Base-by-base conservation (phyloP, 192 early-diverging fungal species). In the Entomortierella beljakovae region DNA sequence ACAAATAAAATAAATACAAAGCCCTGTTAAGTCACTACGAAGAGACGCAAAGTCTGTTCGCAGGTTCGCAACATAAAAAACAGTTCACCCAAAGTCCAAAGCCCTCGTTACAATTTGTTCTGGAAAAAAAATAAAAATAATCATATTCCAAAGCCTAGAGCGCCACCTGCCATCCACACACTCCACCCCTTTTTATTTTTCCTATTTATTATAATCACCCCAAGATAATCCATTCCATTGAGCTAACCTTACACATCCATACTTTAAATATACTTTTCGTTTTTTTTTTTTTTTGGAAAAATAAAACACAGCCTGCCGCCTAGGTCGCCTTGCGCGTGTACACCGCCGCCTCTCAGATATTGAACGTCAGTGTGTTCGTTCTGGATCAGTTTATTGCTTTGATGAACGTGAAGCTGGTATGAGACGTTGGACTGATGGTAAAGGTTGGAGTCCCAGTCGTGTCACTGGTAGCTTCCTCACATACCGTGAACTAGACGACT, bases 351-450 rank as follows among this genome's bases (percentile, higher is more conserved):
- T 97, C 25, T 91, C 93, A 40, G 94, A 95, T 32, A 90, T 89
- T 33, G 96, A 97, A 82, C 90, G 95, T 54, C 86, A 86, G 20
- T 84, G 88, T 40, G 93, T 97, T 61, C 83, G 87, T 52, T 95
- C 96, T 7, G 94, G 94, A 5, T 93, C 94, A 0, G 90, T 96
- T 23, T 97, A 95, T 83, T 91, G 93, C 31, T 97, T 95, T 93
- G 94, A 95, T 64, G 96, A 97, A 84, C 82, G 92, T 54, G 94
- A 97, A 79, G 89, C 90, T 54, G 96, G 94, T 18, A 97, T 97
- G 90, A 87, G 93, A 70, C 88, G 96, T 31, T 97, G 96, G 96
- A 96, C 96, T 0, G 96, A 97, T 71, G 95, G 94, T n/a, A 89
- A 92, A 69, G 91, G 89, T 51, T 97, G 96, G 95, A 94, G 93